Evolutionary conservation across 208 protist genomes (phyloP).

Genomic region (Porcisia deanei): DNA sequence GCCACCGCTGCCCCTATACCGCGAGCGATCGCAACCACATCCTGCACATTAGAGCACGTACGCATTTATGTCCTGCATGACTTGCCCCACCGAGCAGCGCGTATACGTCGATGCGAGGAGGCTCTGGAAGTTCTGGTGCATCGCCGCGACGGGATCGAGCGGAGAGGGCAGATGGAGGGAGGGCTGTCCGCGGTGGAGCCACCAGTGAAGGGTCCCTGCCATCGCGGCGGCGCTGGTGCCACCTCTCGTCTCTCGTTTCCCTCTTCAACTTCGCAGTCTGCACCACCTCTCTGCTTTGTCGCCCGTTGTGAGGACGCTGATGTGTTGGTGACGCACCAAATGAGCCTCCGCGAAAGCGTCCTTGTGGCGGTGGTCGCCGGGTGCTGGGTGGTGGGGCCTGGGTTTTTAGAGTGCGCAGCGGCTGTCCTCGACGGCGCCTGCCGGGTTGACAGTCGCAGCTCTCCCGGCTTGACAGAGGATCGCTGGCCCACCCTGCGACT

Average conservation of each 20-base stretch:
- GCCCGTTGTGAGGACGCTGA: conserved; percentile 43
- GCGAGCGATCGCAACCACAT: not conserved
- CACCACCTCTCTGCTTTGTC: conserved; percentile 28
- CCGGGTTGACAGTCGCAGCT: not conserved
- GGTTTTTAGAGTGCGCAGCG: conserved; percentile 37
- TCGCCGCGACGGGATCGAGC: not conserved
- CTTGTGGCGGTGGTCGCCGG: conserved; percentile 65
- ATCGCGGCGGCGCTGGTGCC: not conserved
- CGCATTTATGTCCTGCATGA: conserved; percentile 47
- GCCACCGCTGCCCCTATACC: not conserved
- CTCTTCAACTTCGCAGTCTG: not conserved
- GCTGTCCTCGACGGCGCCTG: conserved; percentile 18
- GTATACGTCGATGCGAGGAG: conserved; percentile 26
- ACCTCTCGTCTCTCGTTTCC: not conserved
- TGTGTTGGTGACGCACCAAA: conserved; percentile 66
- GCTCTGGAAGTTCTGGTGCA: conserved; percentile 7
- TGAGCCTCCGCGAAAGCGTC: conserved; percentile 66
- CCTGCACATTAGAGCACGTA: not conserved
- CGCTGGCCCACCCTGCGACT: not conserved
- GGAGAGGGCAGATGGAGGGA: not conserved
- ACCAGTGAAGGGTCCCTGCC: not conserved
- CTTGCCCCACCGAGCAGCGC: conserved; percentile 27
- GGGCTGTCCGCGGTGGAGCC: not conserved
- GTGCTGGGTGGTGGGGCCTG: conserved; percentile 54
- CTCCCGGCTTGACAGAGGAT: not conserved